Conservation (phyloP, 441 rosid genomes). For the Populus hybrid region DNA sequence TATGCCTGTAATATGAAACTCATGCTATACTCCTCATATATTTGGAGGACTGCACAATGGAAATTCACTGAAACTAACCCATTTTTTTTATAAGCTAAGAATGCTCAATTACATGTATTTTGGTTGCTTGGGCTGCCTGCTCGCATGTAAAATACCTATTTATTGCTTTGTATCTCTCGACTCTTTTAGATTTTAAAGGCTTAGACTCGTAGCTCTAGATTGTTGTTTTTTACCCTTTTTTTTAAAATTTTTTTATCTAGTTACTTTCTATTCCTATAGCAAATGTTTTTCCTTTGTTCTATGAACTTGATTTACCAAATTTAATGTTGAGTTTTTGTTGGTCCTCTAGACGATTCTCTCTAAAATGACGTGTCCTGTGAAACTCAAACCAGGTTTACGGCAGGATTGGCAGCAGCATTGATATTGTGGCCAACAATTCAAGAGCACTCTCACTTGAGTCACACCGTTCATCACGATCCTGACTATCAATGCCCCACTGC, state of each 20-base stretch:
- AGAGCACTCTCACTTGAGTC: slow-evolving; percentile 71
- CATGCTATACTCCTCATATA: neutral
- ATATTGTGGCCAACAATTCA: slow-evolving; percentile 83
- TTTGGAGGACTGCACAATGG: neutral
- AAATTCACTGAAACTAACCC: neutral
- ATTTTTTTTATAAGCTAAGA: neutral
- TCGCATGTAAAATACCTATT: neutral
- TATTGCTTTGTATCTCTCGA: neutral
- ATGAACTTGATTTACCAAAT: neutral
- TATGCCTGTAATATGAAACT: neutral
- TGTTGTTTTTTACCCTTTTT: neutral
- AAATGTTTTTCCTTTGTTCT: neutral
- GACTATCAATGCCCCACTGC: slow-evolving; percentile 78
- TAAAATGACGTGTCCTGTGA: neutral
- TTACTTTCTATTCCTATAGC: neutral
- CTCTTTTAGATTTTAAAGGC: neutral
- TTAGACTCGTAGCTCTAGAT: neutral
- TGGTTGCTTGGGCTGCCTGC: neutral
- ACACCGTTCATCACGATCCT: slow-evolving; percentile 53
- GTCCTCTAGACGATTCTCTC: neutral
- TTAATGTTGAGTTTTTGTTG: neutral
- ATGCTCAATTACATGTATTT: neutral
- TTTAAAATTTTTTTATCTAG: neutral
- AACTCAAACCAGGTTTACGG: slow-evolving; percentile 46
- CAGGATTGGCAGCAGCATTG: slow-evolving; percentile 65